Percentiles rank a stretch among this genome's conserved stretches.
Evolutionary conservation across 78 protist genomes (phyloP).

Genomic region (Dictyostelium capitatum): DNA sequence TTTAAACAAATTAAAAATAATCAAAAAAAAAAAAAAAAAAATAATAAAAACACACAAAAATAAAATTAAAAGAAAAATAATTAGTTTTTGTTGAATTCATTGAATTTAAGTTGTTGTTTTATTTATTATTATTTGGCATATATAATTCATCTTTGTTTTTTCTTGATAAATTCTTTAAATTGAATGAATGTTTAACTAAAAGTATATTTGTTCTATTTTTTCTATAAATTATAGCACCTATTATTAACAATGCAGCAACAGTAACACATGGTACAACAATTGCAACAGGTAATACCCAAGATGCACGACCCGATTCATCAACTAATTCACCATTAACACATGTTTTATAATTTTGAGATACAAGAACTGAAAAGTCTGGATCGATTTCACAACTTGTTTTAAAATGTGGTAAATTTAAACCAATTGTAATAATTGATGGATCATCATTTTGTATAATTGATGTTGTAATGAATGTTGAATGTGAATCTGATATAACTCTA

Average conservation of each 20-base stretch:
- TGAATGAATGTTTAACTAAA: not conserved
- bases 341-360: not conserved
- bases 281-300: conserved; percentile 9
- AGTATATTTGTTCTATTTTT: not conserved
- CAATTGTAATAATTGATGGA: not conserved
- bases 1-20: too few relatives aligned
- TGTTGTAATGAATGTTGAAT: not conserved
- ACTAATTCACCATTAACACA: not conserved
- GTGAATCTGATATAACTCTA: not conserved
- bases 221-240: not conserved
- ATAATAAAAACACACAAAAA: too few relatives aligned
- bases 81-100: too few relatives aligned
- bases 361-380: conserved; percentile 51
- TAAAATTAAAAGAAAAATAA: too few relatives aligned
- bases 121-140: not conserved
- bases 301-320: not conserved
- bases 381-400: not conserved
- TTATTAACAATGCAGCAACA: not conserved
- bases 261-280: conserved; percentile 9
- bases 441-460: not conserved
- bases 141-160: not conserved
- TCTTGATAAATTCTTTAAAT: not conserved
- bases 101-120: too few relatives aligned
- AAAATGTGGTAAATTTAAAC: conserved; percentile 25
- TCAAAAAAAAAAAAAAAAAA: too few relatives aligned